Evolutionary conservation across 768 basidiomycete species (phyloP), one percentile per base, ranked within the genome.

Genomic region (Dendrothele bispora): DNA sequence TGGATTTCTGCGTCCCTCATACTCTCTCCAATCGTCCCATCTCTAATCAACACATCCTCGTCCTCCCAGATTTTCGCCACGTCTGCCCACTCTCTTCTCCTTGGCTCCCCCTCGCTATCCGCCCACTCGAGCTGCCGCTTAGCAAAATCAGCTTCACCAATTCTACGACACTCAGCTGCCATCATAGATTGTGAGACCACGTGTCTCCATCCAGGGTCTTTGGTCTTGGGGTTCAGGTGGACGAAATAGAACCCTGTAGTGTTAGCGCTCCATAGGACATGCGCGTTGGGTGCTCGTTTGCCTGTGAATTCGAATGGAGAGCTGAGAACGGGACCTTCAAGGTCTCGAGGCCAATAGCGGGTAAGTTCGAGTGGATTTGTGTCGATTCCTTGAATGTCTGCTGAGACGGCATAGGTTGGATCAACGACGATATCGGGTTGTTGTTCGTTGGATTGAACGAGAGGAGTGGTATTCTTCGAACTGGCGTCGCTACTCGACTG

Each of bases 191-290:
- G 17, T 65, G 68, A 25, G 68, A 60, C 5, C 57, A 52, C 4
- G 61, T 61, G 11, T 49, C 25, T 5, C 59, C 48, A 21, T 18
- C 30, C 3, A 27, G 7, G n/a, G n/a, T n/a, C n/a, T n/a, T n/a
- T n/a, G n/a, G n/a, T 3, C 22, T 54, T 43, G 1, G 66, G 62
- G 0, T 64, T 39, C 14, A 65, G 61, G 1, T 47, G 28, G 17
- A 67, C 61, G 1, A 15, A 49, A 50, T 65, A 77, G 46, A 79
- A 75, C 44, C 78, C 72, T 22, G 64, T 60, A 1, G 74, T 51
- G 1, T 71, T 71, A 10, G 66, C 68, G 35, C 76, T 74, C 76
- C 75, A 79, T 12, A 68, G 53, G 34, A 63, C 57, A 6, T 63
- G 22, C 0, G 58, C 56, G 45, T 71, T 71, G 0, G 64, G 53